A percentile compares a stretch with the other conserved stretches of the same genome.
phyloP scores from a whole-genome alignment of 2,329 filamentous ascomycete genomes.

The Ophiostoma montium region DNA sequence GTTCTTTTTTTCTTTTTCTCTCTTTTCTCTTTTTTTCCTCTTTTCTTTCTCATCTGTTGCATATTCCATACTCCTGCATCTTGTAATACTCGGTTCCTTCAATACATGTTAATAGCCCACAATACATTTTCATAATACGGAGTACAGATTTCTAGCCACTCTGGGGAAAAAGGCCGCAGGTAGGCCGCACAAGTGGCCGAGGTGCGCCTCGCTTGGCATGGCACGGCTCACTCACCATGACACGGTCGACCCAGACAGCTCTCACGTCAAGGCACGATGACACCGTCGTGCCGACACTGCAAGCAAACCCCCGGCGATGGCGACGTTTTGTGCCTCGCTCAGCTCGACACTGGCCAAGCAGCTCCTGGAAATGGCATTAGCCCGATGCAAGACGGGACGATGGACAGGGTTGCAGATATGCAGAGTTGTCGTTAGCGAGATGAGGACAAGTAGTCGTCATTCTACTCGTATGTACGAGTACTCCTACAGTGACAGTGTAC shows the following conservation, averaged over 20 bases:
- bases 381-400: neutral
- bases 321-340: neutral
- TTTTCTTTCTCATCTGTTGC: neutral
- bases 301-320: no score
- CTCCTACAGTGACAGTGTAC: neutral
- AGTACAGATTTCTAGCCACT: no score
- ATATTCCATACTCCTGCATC: neutral
- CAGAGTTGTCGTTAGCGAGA: neutral
- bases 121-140: no score
- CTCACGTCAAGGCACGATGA: no score
- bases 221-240: no score
- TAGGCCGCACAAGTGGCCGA: neutral
- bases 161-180: neutral
- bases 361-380: slow-evolving; percentile 4
- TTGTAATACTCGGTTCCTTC: neutral
- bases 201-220: no score
- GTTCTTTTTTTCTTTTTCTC: neutral
- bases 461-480: neutral
- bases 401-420: neutral
- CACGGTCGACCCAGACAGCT: no score
- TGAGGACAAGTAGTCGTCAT: no score
- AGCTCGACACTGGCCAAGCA: neutral
- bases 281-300: no score
- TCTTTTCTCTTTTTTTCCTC: neutral
- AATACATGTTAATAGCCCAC: no score